These are phyloP conservation scores for Botrytis elliptica DNA, from an alignment of 2,329 filamentous ascomycete genomes.

Conservation along the genomic window DNA sequence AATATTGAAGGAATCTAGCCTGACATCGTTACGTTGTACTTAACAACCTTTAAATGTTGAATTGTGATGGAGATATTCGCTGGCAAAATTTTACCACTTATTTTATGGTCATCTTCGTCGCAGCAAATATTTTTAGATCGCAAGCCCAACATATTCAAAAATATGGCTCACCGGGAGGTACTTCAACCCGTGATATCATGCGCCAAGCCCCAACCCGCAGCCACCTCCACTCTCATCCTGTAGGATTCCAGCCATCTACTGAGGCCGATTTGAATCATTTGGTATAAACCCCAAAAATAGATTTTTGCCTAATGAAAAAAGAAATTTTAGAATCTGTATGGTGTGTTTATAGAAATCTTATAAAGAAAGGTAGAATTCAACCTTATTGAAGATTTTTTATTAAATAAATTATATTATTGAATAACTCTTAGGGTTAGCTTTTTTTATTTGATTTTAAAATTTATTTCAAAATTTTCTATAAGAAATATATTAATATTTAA, in stretches of 20 bases:
- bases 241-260: constrained; percentile 6
- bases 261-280: too few species aligned
- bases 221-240: background rate
- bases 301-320: too few species aligned
- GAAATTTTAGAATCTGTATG: too few species aligned
- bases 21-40: background rate
- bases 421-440: too few species aligned
- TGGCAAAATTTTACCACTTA: background rate
- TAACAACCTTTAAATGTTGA: background rate
- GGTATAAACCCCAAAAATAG: too few species aligned
- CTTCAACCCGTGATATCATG: background rate
- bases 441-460: too few species aligned
- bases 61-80: background rate
- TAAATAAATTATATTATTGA: too few species aligned
- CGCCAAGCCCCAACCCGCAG: background rate
- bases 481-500: too few species aligned
- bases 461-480: too few species aligned
- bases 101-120: background rate
- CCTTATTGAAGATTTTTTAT: too few species aligned
- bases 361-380: too few species aligned
- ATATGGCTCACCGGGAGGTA: background rate
- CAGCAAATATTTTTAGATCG: background rate
- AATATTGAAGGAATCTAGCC: background rate
- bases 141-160: background rate
- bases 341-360: too few species aligned